A percentile compares a stretch with the other conserved stretches of the same genome.
These are phyloP conservation scores for Populus davidiana DNA, from an alignment of 345 rosid species.

Conservation along the genomic window DNA sequence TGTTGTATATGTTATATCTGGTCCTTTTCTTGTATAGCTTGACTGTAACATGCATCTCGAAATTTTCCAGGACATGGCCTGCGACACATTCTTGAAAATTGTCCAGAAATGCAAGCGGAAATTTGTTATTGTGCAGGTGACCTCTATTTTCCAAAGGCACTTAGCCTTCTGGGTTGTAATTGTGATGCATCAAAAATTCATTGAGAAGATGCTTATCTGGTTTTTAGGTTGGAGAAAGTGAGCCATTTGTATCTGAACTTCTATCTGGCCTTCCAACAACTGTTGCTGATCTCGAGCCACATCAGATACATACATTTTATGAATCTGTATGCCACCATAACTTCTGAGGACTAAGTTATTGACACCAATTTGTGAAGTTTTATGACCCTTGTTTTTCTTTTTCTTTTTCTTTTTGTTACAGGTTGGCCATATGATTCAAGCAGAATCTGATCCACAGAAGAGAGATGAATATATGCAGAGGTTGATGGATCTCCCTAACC, in stretches of 20 bases:
- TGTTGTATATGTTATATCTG: not conserved
- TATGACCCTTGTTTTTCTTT: not conserved
- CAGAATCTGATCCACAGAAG: constrained; percentile 92
- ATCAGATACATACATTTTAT: constrained; percentile 95
- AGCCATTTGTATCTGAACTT: constrained; percentile 98
- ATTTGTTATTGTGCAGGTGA: constrained; percentile 89
- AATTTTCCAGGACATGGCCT: constrained; percentile 90
- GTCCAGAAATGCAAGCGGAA: constrained; percentile 99
- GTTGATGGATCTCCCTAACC: constrained; percentile 92
- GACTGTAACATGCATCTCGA: not conserved
- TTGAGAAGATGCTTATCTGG: not conserved
- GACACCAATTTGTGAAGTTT: not conserved
- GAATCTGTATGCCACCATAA: constrained; percentile 63
- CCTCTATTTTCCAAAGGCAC: not conserved
- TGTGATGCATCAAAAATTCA: not conserved
- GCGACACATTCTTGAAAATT: constrained; percentile 98
- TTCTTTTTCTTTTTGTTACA: constrained; percentile 18
- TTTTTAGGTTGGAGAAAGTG: constrained; percentile 91
- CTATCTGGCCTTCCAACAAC: constrained; percentile 85
- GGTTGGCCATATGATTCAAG: constrained; percentile 99
- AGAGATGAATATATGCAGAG: constrained; percentile 95
- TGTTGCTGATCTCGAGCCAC: constrained; percentile 97
- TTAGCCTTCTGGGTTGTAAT: not conserved
- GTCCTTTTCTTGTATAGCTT: not conserved
- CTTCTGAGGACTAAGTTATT: not conserved